A percentile compares a stretch with the other conserved stretches of the same genome.
phyloP scores from a whole-genome alignment of 2,329 filamentous ascomycete species.

The Colletotrichum paranaense region DNA sequence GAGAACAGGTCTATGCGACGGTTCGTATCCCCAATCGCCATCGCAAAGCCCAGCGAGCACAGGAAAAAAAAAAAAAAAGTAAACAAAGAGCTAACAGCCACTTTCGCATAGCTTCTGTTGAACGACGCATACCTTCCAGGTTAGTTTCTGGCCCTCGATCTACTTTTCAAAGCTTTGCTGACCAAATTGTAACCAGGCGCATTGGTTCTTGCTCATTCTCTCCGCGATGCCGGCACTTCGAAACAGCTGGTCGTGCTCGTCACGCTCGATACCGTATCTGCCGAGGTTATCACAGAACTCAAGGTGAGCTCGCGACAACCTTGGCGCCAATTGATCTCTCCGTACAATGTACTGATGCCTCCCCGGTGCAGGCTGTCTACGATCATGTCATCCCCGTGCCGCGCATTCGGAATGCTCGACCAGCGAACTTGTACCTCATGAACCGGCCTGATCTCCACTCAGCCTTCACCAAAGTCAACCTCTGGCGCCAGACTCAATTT shows the following conservation, averaged over 20 bases:
- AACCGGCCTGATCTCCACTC: constrained; percentile 89
- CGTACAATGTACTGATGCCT: not conserved
- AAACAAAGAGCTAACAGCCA: constrained; percentile 38
- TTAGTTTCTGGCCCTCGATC: constrained; percentile 54
- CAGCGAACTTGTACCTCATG: constrained; percentile 91
- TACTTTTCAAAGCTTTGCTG: constrained; percentile 33
- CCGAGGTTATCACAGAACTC: constrained; percentile 81
- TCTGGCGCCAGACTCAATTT: constrained; percentile 93
- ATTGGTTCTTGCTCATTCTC: constrained; percentile 91
- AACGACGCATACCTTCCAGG: constrained; percentile 94
- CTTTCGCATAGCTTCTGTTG: constrained; percentile 78
- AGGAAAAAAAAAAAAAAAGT: constrained; percentile 8
- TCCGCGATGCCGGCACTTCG: constrained; percentile 88
- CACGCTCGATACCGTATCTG: constrained; percentile 82
- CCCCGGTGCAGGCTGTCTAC: constrained; percentile 76
- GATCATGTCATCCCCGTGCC: constrained; percentile 90
- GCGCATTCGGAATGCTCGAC: constrained; percentile 79
- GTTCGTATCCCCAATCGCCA: constrained; percentile 51
- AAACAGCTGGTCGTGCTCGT: constrained; percentile 89
- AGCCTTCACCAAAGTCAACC: constrained; percentile 94
- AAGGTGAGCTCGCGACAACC: constrained; percentile 61
- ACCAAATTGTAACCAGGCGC: constrained; percentile 71
- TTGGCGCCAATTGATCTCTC: not conserved
- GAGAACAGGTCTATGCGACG: constrained; percentile 67
- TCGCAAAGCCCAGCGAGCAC: not conserved